Conservation (phyloP, 176 grass and related monocot species). For the Metroxylon sagu region DNA sequence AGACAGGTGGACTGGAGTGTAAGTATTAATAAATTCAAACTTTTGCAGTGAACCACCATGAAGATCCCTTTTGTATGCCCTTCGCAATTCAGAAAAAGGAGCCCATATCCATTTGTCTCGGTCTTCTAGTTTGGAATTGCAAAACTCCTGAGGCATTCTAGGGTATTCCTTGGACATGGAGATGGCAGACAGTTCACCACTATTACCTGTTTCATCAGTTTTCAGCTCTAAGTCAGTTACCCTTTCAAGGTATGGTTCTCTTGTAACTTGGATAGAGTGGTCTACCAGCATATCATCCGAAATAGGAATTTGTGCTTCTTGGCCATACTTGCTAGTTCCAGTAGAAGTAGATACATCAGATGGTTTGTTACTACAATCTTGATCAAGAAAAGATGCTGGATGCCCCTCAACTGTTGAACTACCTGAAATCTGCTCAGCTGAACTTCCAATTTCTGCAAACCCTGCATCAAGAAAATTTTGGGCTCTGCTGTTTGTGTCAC, state of each 20-base stretch:
- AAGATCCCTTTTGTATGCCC: slow-evolving; percentile 56
- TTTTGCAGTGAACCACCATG: slow-evolving; percentile 33
- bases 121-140: slow-evolving; percentile 35
- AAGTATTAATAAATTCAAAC: slow-evolving; percentile 63
- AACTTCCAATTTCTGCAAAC: slow-evolving; percentile 1
- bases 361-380: slow-evolving; percentile 7
- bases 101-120: slow-evolving; percentile 66
- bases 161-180: slow-evolving; percentile 20
- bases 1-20: slow-evolving; percentile 57
- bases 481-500: slow-evolving; percentile 9
- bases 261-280: slow-evolving; percentile 15
- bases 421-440: slow-evolving; percentile 4
- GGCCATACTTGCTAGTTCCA: slow-evolving; percentile 16
- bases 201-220: background rate
- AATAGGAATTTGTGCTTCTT: slow-evolving; percentile 22
- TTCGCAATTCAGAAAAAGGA: slow-evolving; percentile 52
- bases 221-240: background rate
- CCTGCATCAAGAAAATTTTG: slow-evolving; percentile 9
- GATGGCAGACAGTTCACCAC: background rate
- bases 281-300: slow-evolving; percentile 23
- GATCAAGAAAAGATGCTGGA: slow-evolving; percentile 25
- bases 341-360: slow-evolving; percentile 17
- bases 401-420: background rate
- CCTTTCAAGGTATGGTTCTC: slow-evolving; percentile 12
- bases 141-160: slow-evolving; percentile 16